Conservation (phyloP, 192 early-diverging fungal genomes). For the Coemansia sp. region DNA sequence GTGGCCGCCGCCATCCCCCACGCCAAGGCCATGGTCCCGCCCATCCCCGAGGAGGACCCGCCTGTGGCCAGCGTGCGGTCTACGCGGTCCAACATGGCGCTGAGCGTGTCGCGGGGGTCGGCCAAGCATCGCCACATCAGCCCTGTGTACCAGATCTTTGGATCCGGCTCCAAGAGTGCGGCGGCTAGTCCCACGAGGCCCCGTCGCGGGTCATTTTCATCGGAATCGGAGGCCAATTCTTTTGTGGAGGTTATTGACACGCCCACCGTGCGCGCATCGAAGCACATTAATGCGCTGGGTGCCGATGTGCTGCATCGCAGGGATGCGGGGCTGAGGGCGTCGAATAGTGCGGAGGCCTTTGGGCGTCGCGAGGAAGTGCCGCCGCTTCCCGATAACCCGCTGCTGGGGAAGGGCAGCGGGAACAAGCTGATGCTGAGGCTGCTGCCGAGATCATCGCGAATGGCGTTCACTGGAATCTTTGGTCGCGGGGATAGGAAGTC, state of each 20-base stretch:
- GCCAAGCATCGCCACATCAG: slow-evolving; percentile 1
- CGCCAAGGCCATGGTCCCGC: not conserved
- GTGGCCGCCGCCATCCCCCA: not conserved
- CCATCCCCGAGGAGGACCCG: not conserved
- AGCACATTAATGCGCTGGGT: not conserved
- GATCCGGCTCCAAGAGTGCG: slow-evolving; percentile 4
- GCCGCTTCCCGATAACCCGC: slow-evolving; percentile 2
- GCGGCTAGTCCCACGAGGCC: slow-evolving; percentile 7
- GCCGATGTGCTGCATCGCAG: not conserved
- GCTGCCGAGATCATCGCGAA: slow-evolving; percentile 35
- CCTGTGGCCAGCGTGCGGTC: slow-evolving; percentile 1
- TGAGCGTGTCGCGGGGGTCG: not conserved
- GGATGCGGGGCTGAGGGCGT: slow-evolving; percentile 5
- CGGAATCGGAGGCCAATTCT: slow-evolving; percentile 16
- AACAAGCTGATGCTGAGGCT: slow-evolving; percentile 20
- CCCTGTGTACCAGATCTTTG: slow-evolving; percentile 1
- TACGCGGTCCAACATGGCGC: not conserved
- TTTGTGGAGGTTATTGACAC: slow-evolving; percentile 36
- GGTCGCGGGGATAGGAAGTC: slow-evolving; percentile 30
- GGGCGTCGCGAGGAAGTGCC: not conserved
- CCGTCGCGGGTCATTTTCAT: not conserved
- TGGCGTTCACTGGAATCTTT: slow-evolving; percentile 37
- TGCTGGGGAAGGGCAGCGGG: not conserved
- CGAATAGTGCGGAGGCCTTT: slow-evolving; percentile 33
- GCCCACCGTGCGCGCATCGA: slow-evolving; percentile 1